Conservation (phyloP, 1,284 basidiomycete species). For the Ustilago esculenta region DNA sequence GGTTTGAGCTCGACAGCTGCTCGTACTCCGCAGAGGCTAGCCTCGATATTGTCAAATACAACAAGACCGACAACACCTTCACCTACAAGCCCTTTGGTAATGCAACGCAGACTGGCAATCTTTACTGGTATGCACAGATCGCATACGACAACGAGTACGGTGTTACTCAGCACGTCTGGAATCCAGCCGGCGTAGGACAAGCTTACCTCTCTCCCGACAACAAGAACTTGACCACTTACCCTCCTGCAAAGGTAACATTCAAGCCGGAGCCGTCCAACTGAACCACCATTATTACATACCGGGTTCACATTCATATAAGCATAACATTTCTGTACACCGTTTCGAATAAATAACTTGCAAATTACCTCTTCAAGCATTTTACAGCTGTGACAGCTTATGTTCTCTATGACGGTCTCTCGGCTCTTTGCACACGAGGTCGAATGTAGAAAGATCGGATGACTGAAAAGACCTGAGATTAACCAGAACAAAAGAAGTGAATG, state of each 20-base stretch:
- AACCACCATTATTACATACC: too few species aligned
- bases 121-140: conserved; percentile 15
- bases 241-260: conserved; percentile 24
- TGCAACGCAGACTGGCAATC: neutral
- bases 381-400: too few species aligned
- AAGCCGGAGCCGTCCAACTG: neutral
- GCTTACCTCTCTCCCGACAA: conserved; percentile 6
- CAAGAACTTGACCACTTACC: conserved; percentile 21
- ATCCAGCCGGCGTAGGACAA: conserved; percentile 8
- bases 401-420: too few species aligned
- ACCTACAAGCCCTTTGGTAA: conserved; percentile 6
- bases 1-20: conserved; percentile 9
- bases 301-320: too few species aligned
- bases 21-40: neutral
- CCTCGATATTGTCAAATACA: conserved; percentile 11
- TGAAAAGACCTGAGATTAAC: too few species aligned
- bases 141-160: conserved; percentile 21
- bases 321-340: too few species aligned
- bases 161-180: conserved; percentile 22
- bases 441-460: too few species aligned
- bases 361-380: too few species aligned
- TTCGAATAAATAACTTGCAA: too few species aligned
- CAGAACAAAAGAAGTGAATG: too few species aligned
- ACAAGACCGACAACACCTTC: conserved; percentile 14
- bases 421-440: too few species aligned